These are phyloP conservation scores for Colletotrichum sansevieriae DNA, from an alignment of 2,329 filamentous ascomycete genomes.

Conservation along the genomic window DNA sequence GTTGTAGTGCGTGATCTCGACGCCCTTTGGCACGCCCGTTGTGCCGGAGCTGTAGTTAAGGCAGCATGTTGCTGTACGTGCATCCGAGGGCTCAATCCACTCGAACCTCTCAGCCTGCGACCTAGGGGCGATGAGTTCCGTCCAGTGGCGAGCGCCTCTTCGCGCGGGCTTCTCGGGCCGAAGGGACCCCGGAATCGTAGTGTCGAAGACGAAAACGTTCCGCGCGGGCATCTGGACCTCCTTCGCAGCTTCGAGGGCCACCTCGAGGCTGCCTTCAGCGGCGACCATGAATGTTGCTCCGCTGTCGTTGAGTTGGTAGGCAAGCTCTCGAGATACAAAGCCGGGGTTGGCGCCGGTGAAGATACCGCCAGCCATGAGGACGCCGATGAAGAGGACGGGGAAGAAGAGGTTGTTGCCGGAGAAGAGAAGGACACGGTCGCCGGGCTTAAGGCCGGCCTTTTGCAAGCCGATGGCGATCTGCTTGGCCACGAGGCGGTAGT, in stretches of 20 bases:
- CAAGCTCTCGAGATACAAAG: conserved; percentile 77
- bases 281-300: conserved; percentile 76
- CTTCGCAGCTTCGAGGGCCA: conserved; percentile 75
- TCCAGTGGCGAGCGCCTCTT: conserved; percentile 72
- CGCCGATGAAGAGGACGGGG: conserved; percentile 77
- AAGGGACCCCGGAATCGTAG: conserved; percentile 53
- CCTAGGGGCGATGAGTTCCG: conserved; percentile 66
- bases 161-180: conserved; percentile 39
- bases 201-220: conserved; percentile 76
- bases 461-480: conserved; percentile 77
- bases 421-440: conserved; percentile 81
- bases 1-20: conserved; percentile 83
- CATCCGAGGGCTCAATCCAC: conserved; percentile 71
- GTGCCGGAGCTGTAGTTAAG: conserved; percentile 86
- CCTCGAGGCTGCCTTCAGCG: conserved; percentile 70
- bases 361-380: conserved; percentile 82
- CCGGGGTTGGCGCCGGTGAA: conserved; percentile 82
- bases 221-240: conserved; percentile 66
- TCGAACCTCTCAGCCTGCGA: conserved; percentile 68
- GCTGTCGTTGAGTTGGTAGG: conserved; percentile 80
- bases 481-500: conserved; percentile 78
- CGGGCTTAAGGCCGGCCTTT: conserved; percentile 72
- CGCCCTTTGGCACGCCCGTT: conserved; percentile 87
- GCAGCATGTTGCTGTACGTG: conserved; percentile 69
- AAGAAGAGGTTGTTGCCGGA: conserved; percentile 81